Percentiles rank a stretch among this genome's conserved stretches.
Conservation (phyloP, 352 stramenopile genomes). For the Phytophthora cajani region DNA sequence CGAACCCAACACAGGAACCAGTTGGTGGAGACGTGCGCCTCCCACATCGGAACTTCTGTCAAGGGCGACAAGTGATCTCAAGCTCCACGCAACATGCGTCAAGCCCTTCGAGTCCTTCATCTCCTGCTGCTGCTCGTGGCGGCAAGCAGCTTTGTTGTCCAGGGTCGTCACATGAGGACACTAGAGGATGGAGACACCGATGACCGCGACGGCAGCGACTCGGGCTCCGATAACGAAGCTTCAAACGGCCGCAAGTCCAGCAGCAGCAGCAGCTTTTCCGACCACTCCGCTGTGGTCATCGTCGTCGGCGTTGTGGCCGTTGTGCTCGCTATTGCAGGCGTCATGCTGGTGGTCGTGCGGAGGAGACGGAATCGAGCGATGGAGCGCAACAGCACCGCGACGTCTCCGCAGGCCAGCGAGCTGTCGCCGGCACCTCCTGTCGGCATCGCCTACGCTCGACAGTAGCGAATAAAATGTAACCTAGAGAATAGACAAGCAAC, state of each 20-base stretch:
- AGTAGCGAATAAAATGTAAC: constrained; percentile 19
- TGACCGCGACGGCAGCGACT: constrained; percentile 1
- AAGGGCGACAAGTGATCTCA: constrained; percentile 6
- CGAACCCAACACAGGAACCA: constrained; percentile 14
- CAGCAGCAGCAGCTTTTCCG: constrained; percentile 7
- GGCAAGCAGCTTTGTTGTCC: constrained; percentile 4
- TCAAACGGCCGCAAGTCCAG: constrained; percentile 6
- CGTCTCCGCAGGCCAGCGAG: constrained; percentile 13
- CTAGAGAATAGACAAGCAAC: constrained; percentile 6
- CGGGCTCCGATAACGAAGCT: constrained; percentile 4
- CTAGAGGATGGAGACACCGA: constrained; percentile 8
- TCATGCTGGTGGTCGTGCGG: constrained; percentile 26
- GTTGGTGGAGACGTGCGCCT: not conserved
- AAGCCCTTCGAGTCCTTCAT: not conserved
- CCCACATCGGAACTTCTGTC: constrained; percentile 16
- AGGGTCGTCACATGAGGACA: constrained; percentile 9
- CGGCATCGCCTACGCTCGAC: constrained; percentile 24
- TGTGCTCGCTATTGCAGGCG: constrained; percentile 15
- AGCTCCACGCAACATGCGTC: constrained; percentile 12
- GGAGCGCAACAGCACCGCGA: constrained; percentile 24
- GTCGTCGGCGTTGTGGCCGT: constrained; percentile 21
- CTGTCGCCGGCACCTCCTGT: constrained; percentile 17
- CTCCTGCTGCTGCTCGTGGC: constrained; percentile 4
- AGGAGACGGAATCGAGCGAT: constrained; percentile 21
- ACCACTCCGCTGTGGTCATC: constrained; percentile 26